Base-by-base conservation (phyloP, 768 basidiomycete species). In the Trametes coccinea region DNA sequence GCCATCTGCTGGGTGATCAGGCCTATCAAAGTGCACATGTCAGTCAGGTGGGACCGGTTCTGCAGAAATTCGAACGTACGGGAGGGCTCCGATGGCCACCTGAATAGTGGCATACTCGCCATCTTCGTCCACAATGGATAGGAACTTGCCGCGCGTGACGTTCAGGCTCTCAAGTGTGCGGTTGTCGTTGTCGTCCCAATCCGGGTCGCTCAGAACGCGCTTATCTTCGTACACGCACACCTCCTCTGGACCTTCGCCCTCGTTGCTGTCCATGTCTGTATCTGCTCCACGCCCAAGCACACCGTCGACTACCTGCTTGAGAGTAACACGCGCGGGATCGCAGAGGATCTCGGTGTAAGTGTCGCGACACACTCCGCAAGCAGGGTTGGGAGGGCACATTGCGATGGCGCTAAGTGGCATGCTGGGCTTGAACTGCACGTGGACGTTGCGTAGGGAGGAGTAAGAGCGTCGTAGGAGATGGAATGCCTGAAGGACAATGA, bases 401-500 rank as follows among this genome's bases (percentile, higher is more conserved):
- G 76, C 80, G 66, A 89, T 85, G 7, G 86, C 80, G 67, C 86
- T 88, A 39, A 98, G 80, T 0, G 95, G 92, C 44, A 90, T 87
- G 11, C 83, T 74, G 0, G 92, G 84, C 67, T 92, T 92, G 69
- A 90, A 85, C 71, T 91, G 89, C 5, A 88, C 71, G 70, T 92
- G 90, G 9, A 96, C 88, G 66, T 87, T 91, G 60, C 90, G 87
- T 44, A 92, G 74, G 41, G 76, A 73, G 39, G 77, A 69, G 69
- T 88, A 84, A 11, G 81, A 83, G 66, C 82, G 84, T 40, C 85
- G 87, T 39, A 98, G 80, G 45, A 97, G 79, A 59, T 94, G 89
- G 22, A 98, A 77, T 0, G 95, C 91, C 73, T 98, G 95, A 47
- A 98, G 81, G 27, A 98, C 95, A 70, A 98, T 94, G 41, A 96